phyloP scores from a whole-genome alignment of 177 flowering plant genomes.

The Vitis hybrid region DNA sequence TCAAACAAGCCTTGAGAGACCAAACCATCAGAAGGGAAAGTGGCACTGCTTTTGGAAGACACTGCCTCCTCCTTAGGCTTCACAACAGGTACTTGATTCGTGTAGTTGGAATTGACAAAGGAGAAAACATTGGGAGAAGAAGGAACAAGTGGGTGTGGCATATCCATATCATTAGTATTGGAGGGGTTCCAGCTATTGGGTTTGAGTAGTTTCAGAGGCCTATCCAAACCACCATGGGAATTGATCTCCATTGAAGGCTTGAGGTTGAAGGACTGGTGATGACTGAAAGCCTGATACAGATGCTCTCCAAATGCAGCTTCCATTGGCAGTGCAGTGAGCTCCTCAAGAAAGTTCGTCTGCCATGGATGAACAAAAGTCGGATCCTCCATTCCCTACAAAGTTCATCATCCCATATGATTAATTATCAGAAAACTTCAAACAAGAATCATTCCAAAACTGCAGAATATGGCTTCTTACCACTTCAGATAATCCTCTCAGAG shows the following conservation, averaged over 20 bases:
- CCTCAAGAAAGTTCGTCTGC: slow-evolving; percentile 40
- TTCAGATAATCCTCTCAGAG: slow-evolving; percentile 41
- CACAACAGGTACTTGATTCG: slow-evolving; percentile 22
- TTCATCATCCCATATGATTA: not conserved
- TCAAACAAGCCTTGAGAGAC: slow-evolving; percentile 27
- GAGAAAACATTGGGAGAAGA: slow-evolving; percentile 32
- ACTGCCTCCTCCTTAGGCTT: slow-evolving; percentile 52
- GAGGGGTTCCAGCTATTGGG: slow-evolving; percentile 39
- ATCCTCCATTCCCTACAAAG: slow-evolving; percentile 55
- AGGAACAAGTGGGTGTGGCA: slow-evolving; percentile 23
- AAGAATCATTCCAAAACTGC: not conserved
- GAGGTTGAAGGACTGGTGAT: slow-evolving; percentile 20
- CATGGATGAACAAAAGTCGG: slow-evolving; percentile 35
- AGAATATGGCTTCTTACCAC: slow-evolving; percentile 31
- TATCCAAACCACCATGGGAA: slow-evolving; percentile 14
- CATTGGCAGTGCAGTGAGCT: slow-evolving; percentile 37
- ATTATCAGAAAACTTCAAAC: not conserved
- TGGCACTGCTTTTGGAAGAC: slow-evolving; percentile 13
- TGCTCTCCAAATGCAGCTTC: slow-evolving; percentile 46
- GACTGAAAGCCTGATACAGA: slow-evolving; percentile 31
- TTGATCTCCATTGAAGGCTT: slow-evolving; percentile 22
- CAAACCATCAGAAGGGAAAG: slow-evolving; percentile 29
- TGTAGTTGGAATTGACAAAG: slow-evolving; percentile 23
- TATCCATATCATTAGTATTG: not conserved
- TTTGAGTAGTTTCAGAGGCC: slow-evolving; percentile 47